A percentile compares a stretch with the other conserved stretches of the same genome.
Evolutionary conservation across 2,329 filamentous ascomycete species (phyloP).

Genomic region (Phyllosticta paracitricarpa): DNA sequence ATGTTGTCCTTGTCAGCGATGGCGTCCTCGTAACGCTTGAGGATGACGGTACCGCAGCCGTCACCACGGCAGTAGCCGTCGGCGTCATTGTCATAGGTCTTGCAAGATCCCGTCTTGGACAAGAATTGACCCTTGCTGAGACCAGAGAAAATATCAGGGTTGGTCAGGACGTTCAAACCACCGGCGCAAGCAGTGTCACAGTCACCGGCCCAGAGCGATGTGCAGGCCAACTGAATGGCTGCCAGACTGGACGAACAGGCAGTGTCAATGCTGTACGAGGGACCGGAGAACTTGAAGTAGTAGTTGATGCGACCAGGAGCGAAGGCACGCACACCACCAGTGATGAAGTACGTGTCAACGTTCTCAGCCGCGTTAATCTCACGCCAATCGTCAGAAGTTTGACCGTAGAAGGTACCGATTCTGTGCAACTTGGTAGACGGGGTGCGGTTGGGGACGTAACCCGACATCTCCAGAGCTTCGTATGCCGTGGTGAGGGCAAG

Average conservation of each 20-base stretch:
- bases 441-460: conserved; percentile 63
- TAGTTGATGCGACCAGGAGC: conserved; percentile 61
- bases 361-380: conserved; percentile 65
- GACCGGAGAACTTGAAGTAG: conserved; percentile 66
- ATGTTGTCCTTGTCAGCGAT: conserved; percentile 61
- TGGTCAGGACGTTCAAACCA: conserved; percentile 68
- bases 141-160: conserved; percentile 70
- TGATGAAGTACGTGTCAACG: conserved; percentile 60
- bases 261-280: conserved; percentile 65
- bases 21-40: conserved; percentile 74
- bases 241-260: conserved; percentile 67
- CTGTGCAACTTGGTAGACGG: conserved; percentile 54
- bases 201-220: conserved; percentile 63
- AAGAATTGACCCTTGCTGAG: conserved; percentile 69
- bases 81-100: conserved; percentile 70
- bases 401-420: conserved; percentile 65
- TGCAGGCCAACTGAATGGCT: conserved; percentile 62
- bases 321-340: conserved; percentile 52
- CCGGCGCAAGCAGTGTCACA: conserved; percentile 75
- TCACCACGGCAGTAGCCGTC: conserved; percentile 79
- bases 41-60: conserved; percentile 60
- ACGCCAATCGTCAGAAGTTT: conserved; percentile 67
- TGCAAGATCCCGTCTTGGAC: conserved; percentile 65
- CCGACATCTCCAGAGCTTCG: conserved; percentile 72
- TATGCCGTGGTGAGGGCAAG: conserved; percentile 68